phyloP scores from a whole-genome alignment of 2,329 filamentous ascomycete genomes.

The Fusarium humuli region DNA sequence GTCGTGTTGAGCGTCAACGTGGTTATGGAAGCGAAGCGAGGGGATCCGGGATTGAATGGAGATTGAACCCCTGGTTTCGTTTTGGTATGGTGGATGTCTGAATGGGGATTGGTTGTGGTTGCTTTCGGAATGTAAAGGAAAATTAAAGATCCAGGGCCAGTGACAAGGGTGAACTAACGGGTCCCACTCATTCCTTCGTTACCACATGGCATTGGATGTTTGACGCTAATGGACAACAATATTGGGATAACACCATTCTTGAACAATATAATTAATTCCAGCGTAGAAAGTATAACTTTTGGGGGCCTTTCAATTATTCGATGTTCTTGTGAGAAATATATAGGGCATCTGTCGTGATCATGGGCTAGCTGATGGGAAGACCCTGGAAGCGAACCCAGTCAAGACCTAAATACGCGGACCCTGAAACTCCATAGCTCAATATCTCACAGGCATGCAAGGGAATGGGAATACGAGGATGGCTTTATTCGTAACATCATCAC shows the following conservation, averaged over 20 bases:
- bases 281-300: neutral
- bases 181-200: conserved; percentile 9
- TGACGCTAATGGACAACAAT: neutral
- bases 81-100: conserved; percentile 11
- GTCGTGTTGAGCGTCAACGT: neutral
- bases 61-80: conserved; percentile 30
- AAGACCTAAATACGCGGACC: neutral
- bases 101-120: conserved; percentile 20
- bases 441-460: neutral
- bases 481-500: neutral
- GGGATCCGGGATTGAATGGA: conserved; percentile 1
- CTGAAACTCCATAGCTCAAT: neutral
- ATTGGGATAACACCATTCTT: neutral
- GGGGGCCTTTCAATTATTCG: neutral
- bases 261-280: neutral
- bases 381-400: neutral
- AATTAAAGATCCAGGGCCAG: conserved; percentile 38
- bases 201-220: neutral
- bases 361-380: neutral
- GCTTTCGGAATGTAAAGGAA: conserved; percentile 22
- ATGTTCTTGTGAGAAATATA: neutral
- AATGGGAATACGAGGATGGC: neutral
- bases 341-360: neutral
- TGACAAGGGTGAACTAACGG: conserved; percentile 17
- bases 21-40: conserved; percentile 6